Percentiles rank a stretch among this genome's conserved stretches.
Conservation (phyloP, 345 rosid species). For the Euphorbia peplus region DNA sequence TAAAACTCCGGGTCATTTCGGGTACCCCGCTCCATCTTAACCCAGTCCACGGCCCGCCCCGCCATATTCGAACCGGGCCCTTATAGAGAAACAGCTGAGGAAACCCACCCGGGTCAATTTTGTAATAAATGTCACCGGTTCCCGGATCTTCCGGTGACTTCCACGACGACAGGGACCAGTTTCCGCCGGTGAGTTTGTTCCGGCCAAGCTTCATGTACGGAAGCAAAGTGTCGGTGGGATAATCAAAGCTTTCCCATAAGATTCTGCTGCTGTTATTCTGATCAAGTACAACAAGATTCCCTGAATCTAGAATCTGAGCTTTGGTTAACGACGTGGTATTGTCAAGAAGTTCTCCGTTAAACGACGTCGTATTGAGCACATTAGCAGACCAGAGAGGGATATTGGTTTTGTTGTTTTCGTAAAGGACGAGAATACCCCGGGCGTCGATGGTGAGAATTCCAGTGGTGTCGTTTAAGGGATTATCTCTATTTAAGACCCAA, state of each 20-base stretch:
- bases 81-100: slow-evolving; percentile 50
- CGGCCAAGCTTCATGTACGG: slow-evolving; percentile 31
- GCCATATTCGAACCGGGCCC: slow-evolving; percentile 37
- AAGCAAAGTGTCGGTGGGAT: slow-evolving; percentile 27
- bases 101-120: slow-evolving; percentile 32
- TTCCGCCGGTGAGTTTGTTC: slow-evolving; percentile 14
- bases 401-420: not conserved
- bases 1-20: slow-evolving; percentile 45
- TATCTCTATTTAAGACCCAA: slow-evolving; percentile 16
- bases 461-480: slow-evolving; percentile 7
- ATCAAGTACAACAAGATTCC: slow-evolving; percentile 23
- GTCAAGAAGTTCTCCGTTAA: no score
- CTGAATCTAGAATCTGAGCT: slow-evolving; percentile 31
- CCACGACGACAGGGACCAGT: slow-evolving; percentile 27
- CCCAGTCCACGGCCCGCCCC: slow-evolving; percentile 63
- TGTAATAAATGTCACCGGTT: slow-evolving; percentile 7
- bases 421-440: slow-evolving; percentile 15
- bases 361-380: not conserved
- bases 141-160: slow-evolving; percentile 29
- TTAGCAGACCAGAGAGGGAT: slow-evolving; percentile 10
- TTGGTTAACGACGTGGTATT: not conserved
- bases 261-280: not conserved
- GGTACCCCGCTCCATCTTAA: slow-evolving; percentile 69
- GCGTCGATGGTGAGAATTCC: slow-evolving; percentile 5
- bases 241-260: slow-evolving; percentile 42